phyloP scores from a whole-genome alignment of 768 basidiomycete species.

The Dacryopinax primogenitus region DNA sequence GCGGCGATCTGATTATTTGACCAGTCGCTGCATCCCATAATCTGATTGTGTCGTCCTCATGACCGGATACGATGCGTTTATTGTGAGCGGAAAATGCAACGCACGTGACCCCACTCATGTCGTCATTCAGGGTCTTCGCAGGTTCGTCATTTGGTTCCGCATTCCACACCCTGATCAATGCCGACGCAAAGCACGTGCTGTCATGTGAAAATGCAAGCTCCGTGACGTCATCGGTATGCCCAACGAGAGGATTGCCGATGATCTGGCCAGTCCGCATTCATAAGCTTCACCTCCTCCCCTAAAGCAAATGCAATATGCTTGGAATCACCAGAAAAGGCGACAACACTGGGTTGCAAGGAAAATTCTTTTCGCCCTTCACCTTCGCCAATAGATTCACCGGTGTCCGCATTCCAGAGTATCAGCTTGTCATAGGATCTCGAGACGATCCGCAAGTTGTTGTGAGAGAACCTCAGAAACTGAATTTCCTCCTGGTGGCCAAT shows the following conservation, averaged over 20 bases:
- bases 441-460: too few species aligned
- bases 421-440: too few species aligned
- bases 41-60: not conserved
- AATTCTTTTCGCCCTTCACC: too few species aligned
- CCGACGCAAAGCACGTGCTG: not conserved
- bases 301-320: too few species aligned
- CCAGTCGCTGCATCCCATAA: slow-evolving; percentile 14
- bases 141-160: not conserved
- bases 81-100: slow-evolving; percentile 23
- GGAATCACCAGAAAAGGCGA: slow-evolving; percentile 15
- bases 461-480: too few species aligned
- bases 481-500: too few species aligned
- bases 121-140: not conserved
- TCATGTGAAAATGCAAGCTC: too few species aligned
- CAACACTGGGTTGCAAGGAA: not conserved
- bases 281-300: too few species aligned
- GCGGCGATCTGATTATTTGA: not conserved
- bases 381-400: not conserved
- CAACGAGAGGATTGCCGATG: too few species aligned
- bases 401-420: slow-evolving; percentile 6
- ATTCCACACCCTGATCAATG: slow-evolving; percentile 5
- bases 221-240: too few species aligned
- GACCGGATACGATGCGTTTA: slow-evolving; percentile 28
- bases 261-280: too few species aligned
- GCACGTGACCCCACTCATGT: slow-evolving; percentile 28